These are phyloP conservation scores for Xylaria bambusicola DNA, from an alignment of 495 filamentous ascomycete genomes.

Conservation along the genomic window DNA sequence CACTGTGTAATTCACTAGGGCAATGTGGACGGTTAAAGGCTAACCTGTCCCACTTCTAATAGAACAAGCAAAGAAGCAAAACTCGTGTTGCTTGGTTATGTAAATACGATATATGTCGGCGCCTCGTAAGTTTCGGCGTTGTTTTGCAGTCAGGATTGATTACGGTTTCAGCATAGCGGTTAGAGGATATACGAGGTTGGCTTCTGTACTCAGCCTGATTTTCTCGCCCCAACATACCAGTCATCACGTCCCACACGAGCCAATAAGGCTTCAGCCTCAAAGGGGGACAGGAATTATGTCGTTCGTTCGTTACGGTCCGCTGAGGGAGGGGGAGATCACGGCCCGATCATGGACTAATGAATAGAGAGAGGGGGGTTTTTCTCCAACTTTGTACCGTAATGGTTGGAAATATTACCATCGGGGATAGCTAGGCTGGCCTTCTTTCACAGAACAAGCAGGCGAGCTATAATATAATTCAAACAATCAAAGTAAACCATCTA, in stretches of 20 bases:
- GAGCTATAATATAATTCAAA: slow-evolving; percentile 13
- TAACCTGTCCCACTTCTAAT: not conserved
- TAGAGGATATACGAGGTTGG: slow-evolving; percentile 16
- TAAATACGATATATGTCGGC: slow-evolving; percentile 40
- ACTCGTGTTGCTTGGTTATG: slow-evolving; percentile 88
- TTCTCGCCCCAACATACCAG: slow-evolving; percentile 22
- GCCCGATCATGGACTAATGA: slow-evolving; percentile 5
- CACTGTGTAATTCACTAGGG: not conserved
- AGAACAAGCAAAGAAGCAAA: slow-evolving; percentile 88
- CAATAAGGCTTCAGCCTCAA: slow-evolving; percentile 1
- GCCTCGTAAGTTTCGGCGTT: slow-evolving; percentile 4
- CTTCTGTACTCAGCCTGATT: slow-evolving; percentile 21
- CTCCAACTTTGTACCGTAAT: not conserved
- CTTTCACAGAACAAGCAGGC: not conserved
- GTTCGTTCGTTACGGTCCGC: slow-evolving; percentile 9
- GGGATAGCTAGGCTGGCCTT: too few relatives aligned
- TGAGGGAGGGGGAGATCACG: not conserved
- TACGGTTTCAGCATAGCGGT: slow-evolving; percentile 25
- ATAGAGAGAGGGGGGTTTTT: too few relatives aligned
- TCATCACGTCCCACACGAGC: not conserved
- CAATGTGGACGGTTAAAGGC: not conserved
- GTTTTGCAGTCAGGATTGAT: slow-evolving; percentile 17
- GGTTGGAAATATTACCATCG: slow-evolving; percentile 6
- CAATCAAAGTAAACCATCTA: not conserved
- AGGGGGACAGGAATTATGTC: slow-evolving; percentile 8